These are phyloP conservation scores for Daldinia loculata DNA, from an alignment of 495 filamentous ascomycete genomes.

Conservation along the genomic window DNA sequence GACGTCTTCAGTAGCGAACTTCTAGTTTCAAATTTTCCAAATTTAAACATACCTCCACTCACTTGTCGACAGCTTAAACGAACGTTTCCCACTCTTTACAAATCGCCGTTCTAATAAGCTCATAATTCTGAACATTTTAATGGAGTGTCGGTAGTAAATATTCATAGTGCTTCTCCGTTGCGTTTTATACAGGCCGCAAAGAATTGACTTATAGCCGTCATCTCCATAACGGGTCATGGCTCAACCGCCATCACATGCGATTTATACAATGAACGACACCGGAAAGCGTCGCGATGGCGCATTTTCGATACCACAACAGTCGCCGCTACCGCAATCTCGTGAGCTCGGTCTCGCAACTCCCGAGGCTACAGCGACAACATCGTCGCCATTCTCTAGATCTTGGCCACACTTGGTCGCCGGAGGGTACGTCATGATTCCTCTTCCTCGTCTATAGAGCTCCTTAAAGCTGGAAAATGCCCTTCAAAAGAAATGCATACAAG, in stretches of 20 bases:
- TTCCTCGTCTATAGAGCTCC: slow-evolving; percentile 8
- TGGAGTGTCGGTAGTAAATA: slow-evolving; percentile 28
- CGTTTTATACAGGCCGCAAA: background rate
- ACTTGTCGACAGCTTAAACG: background rate
- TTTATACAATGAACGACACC: slow-evolving; percentile 35
- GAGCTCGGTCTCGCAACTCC: slow-evolving; percentile 69
- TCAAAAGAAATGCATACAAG: background rate
- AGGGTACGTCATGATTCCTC: slow-evolving; percentile 63
- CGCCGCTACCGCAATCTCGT: slow-evolving; percentile 63
- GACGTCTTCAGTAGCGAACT: slow-evolving; percentile 17
- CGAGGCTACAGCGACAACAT: slow-evolving; percentile 46
- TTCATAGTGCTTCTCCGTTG: background rate
- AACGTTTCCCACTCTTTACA: background rate
- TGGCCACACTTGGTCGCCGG: slow-evolving; percentile 91
- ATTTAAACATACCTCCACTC: slow-evolving; percentile 5
- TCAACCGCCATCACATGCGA: slow-evolving; percentile 35
- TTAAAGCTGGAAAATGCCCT: background rate
- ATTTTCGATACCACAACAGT: slow-evolving; percentile 25
- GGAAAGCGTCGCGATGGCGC: slow-evolving; percentile 24
- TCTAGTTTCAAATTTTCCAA: slow-evolving; percentile 1
- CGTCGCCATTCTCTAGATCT: slow-evolving; percentile 71
- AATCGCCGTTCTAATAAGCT: background rate
- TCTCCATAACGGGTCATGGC: slow-evolving; percentile 25
- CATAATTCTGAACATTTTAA: slow-evolving; percentile 2
- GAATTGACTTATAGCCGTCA: slow-evolving; percentile 1